These are phyloP conservation scores for Psilocybe subaeruginosa DNA, from an alignment of 768 basidiomycete genomes.

Conservation along the genomic window DNA sequence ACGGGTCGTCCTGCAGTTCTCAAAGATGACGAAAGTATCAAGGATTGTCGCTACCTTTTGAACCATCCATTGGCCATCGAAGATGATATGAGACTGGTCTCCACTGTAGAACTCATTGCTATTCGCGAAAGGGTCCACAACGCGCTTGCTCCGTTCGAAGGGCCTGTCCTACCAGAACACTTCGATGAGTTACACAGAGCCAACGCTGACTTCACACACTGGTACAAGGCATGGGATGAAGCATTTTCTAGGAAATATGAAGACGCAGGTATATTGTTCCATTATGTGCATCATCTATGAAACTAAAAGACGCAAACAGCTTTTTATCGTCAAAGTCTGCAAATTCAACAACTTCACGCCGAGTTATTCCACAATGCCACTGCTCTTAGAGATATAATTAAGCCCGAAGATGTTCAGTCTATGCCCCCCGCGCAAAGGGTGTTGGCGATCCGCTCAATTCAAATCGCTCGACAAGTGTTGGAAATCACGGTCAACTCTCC, in stretches of 20 bases:
- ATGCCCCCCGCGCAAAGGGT: constrained; percentile 81
- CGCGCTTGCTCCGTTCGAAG: constrained; percentile 77
- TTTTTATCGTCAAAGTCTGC: constrained; percentile 86
- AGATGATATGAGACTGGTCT: constrained; percentile 94
- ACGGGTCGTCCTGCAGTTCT: constrained; percentile 92
- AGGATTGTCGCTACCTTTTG: constrained; percentile 75
- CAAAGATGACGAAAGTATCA: constrained; percentile 91
- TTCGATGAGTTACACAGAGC: constrained; percentile 74
- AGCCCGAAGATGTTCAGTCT: constrained; percentile 82
- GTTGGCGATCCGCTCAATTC: constrained; percentile 81
- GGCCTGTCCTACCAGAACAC: constrained; percentile 71
- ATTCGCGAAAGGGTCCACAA: constrained; percentile 88
- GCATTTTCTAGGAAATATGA: constrained; percentile 83
- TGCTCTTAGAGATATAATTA: constrained; percentile 79
- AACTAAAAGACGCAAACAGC: constrained; percentile 38
- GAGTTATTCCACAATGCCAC: constrained; percentile 86
- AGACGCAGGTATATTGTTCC: constrained; percentile 62
- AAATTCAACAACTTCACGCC: constrained; percentile 89
- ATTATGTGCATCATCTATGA: neutral
- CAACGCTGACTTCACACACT: constrained; percentile 76
- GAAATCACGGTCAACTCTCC: constrained; percentile 86
- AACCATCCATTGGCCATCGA: constrained; percentile 89
- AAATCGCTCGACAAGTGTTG: constrained; percentile 77
- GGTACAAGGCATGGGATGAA: constrained; percentile 83
- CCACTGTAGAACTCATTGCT: constrained; percentile 91